phyloP scores from a whole-genome alignment of 306 rosid species.

The Macrotyloma uniflorum region DNA sequence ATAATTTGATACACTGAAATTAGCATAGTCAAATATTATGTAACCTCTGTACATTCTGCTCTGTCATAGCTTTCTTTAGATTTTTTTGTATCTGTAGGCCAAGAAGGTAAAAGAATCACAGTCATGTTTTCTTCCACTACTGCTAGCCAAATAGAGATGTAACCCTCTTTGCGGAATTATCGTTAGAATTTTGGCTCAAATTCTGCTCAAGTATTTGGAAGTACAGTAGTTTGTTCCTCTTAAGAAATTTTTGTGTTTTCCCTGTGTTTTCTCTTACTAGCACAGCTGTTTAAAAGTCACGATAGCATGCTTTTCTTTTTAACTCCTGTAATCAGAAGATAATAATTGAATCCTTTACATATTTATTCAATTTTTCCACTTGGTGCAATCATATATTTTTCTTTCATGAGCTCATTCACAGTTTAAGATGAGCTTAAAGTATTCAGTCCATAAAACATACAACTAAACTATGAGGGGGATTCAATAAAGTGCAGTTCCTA shows the following conservation, averaged over 20 bases:
- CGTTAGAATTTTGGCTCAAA: constrained; percentile 17
- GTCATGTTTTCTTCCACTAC: constrained; percentile 26
- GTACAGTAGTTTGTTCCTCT: background rate
- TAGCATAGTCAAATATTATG: constrained; percentile 34
- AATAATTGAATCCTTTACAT: background rate
- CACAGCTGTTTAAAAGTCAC: background rate
- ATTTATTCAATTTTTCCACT: background rate
- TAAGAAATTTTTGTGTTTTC: background rate
- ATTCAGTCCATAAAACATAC: no score
- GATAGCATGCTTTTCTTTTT: background rate
- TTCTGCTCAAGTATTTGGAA: constrained; percentile 11
- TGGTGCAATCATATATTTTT: background rate
- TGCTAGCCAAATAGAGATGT: constrained; percentile 22
- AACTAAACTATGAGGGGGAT: no score
- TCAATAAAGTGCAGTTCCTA: no score
- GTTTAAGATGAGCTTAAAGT: no score
- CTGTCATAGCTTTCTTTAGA: constrained; percentile 7
- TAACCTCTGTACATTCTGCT: constrained; percentile 43
- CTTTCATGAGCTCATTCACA: no score
- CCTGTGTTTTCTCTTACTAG: background rate
- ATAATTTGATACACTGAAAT: constrained; percentile 34
- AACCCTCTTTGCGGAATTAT: background rate
- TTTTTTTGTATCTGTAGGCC: constrained; percentile 29
- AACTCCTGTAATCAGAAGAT: background rate
- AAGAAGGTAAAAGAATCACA: constrained; percentile 17